Evolutionary conservation across 140 eudicot species (phyloP).

Genomic region (Oenanthe javanica): DNA sequence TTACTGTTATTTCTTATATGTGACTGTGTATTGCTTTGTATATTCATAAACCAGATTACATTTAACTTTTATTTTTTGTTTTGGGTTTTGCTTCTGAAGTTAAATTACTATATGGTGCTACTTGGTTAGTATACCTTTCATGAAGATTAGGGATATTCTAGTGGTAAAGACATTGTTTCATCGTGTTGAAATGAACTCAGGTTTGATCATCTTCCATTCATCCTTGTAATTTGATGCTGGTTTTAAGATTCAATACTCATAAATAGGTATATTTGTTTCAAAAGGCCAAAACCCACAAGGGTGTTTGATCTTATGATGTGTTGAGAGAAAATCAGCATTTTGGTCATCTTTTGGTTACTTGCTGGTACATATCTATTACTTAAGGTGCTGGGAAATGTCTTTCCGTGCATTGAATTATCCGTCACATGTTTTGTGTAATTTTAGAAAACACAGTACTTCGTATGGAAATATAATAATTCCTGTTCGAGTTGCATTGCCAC

Average conservation of each 20-base stretch:
- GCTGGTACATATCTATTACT: not conserved
- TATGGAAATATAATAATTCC: conserved; percentile 19
- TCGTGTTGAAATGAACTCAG: not conserved
- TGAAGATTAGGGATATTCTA: not conserved
- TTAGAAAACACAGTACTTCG: conserved; percentile 19
- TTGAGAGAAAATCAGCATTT: conserved; percentile 2
- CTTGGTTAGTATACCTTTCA: conserved; percentile 7
- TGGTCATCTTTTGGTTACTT: not conserved
- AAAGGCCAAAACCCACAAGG: not conserved
- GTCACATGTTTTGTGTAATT: conserved; percentile 21
- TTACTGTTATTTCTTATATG: too few relatives aligned
- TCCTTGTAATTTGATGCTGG: not conserved
- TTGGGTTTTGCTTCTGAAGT: not conserved
- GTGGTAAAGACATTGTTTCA: not conserved
- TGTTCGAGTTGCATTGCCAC: conserved; percentile 23
- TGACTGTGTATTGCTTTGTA: conserved; percentile 18
- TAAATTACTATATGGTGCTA: conserved; percentile 11
- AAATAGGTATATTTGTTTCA: not conserved
- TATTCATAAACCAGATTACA: conserved; percentile 4
- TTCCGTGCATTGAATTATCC: conserved; percentile 39
- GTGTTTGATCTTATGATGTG: not conserved
- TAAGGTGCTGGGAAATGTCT: conserved; percentile 25
- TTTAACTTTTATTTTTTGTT: not conserved
- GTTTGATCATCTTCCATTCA: not conserved
- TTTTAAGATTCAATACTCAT: not conserved